Evolutionary conservation across 345 rosid genomes (phyloP).

Genomic region (Aquilaria malaccensis): DNA sequence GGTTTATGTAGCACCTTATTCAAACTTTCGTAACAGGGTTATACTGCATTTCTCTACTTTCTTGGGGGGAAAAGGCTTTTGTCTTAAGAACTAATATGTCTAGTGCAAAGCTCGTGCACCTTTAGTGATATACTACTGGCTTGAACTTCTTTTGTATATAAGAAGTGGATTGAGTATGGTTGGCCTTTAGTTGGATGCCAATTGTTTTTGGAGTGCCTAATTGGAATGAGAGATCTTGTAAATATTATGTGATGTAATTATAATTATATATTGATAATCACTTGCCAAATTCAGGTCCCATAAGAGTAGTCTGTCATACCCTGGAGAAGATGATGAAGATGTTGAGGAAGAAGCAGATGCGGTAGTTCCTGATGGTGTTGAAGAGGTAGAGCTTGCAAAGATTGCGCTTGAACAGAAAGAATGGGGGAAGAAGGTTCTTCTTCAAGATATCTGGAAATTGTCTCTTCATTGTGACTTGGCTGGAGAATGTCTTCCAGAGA

Average conservation of each 20-base stretch:
- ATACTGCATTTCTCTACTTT: too few relatives aligned
- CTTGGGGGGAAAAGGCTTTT: too few relatives aligned
- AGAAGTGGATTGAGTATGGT: background rate
- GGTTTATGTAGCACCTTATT: too few relatives aligned
- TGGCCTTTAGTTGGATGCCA: constrained; percentile 6
- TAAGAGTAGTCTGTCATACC: constrained; percentile 69
- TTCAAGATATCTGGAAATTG: constrained; percentile 68
- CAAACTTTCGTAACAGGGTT: too few relatives aligned
- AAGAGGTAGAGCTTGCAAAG: constrained; percentile 89
- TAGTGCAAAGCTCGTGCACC: too few relatives aligned
- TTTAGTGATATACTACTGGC: too few relatives aligned
- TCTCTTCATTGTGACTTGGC: constrained; percentile 40
- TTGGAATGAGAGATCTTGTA: too few relatives aligned
- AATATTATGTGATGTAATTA: too few relatives aligned
- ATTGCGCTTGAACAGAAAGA: constrained; percentile 69
- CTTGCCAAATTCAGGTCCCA: constrained; percentile 54
- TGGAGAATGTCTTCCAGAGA: constrained; percentile 36
- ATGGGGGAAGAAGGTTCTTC: constrained; percentile 55
- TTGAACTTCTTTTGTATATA: too few relatives aligned
- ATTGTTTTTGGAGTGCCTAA: too few relatives aligned
- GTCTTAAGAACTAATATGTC: too few relatives aligned
- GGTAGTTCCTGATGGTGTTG: constrained; percentile 87
- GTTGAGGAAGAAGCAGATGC: constrained; percentile 91
- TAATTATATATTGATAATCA: too few relatives aligned
- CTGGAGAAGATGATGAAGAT: constrained; percentile 83